Percentiles rank a stretch among this genome's conserved stretches.
Evolutionary conservation across 2,329 filamentous ascomycete genomes (phyloP).

Genomic region (Apiospora saccharicola): DNA sequence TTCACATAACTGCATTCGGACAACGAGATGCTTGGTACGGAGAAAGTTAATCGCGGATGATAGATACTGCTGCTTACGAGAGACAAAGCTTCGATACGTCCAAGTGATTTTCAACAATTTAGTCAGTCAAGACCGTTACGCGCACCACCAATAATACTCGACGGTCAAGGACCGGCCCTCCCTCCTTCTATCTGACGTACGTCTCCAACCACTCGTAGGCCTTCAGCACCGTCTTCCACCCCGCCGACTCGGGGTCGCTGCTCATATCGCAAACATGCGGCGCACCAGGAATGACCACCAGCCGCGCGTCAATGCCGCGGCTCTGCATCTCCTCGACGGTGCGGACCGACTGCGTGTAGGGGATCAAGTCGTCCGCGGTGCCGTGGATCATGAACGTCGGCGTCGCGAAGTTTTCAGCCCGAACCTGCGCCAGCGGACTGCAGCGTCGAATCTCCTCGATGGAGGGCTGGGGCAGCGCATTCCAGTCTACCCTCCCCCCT

Average conservation of each 20-base stretch:
- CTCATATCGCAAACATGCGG: conserved; percentile 31
- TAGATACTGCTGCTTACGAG: too few relatives aligned
- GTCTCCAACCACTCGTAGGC: conserved; percentile 28
- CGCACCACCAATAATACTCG: neutral
- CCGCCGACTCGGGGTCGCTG: conserved; percentile 26
- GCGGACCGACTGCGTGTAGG: conserved; percentile 35
- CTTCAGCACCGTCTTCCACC: conserved; percentile 27
- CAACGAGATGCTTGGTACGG: too few relatives aligned
- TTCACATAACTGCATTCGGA: too few relatives aligned
- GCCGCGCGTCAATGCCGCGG: conserved; percentile 27
- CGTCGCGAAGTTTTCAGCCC: conserved; percentile 34
- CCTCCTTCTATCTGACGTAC: neutral
- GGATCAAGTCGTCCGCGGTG: conserved; percentile 39
- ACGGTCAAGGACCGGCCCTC: too few relatives aligned
- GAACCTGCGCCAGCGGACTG: conserved; percentile 39
- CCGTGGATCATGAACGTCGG: conserved; percentile 43
- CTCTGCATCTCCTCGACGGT: conserved; percentile 33
- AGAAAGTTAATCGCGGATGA: too few relatives aligned
- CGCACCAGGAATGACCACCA: conserved; percentile 29
- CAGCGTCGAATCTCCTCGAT: conserved; percentile 30
- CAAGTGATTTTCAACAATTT: too few relatives aligned
- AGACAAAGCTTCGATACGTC: too few relatives aligned
- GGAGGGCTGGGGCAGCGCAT: conserved; percentile 28
- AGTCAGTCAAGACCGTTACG: too few relatives aligned
- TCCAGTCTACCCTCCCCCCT: conserved; percentile 26